Evolutionary conservation across 2,329 filamentous ascomycete genomes (phyloP).

Genomic region (Fusarium temperatum): DNA sequence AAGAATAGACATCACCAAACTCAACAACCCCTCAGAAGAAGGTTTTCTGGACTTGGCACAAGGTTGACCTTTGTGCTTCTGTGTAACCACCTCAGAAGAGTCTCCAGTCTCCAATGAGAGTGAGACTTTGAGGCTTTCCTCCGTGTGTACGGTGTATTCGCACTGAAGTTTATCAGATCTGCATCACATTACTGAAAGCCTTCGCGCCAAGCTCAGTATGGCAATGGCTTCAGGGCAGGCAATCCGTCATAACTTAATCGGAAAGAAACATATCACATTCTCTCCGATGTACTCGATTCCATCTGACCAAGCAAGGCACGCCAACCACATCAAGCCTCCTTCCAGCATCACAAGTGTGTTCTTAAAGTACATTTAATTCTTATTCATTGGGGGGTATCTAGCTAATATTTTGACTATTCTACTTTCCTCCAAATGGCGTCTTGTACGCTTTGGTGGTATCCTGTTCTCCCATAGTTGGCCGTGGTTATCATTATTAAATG

Average conservation of each 20-base stretch:
- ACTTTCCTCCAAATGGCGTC: not conserved
- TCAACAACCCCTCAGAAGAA: not conserved
- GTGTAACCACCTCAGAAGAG: not conserved
- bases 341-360: not conserved
- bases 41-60: too few relatives aligned
- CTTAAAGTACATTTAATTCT: not conserved
- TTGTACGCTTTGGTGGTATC: not conserved
- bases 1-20: not conserved
- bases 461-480: not conserved
- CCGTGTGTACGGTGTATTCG: not conserved
- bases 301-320: not conserved
- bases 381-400: constrained; percentile 1
- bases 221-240: not conserved
- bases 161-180: not conserved
- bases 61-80: not conserved
- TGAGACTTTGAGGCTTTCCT: not conserved
- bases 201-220: not conserved
- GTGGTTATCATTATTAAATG: constrained; percentile 15
- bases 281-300: not conserved
- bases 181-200: not conserved
- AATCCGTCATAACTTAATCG: not conserved
- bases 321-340: not conserved
- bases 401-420: not conserved
- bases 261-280: not conserved
- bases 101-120: not conserved